Base-by-base conservation (phyloP, 163 green algal genomes). In the Chloromonas sp. region DNA sequence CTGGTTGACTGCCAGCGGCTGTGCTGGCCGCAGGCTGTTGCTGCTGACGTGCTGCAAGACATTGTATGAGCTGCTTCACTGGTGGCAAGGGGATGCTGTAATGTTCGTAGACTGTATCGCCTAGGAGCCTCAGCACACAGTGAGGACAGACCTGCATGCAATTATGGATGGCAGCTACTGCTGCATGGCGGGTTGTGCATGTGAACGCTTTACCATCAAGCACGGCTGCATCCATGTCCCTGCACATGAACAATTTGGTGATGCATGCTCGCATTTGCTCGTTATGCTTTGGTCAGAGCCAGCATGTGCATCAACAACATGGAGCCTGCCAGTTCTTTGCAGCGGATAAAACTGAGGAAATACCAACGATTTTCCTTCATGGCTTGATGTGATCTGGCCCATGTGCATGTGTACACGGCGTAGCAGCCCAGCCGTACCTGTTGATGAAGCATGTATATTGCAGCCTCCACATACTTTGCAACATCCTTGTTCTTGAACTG, bases 61-160 rank as follows among this genome's bases (percentile, higher is more conserved):
- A 79, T 1, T n/a, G 5, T 15, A 87, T 57, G 1, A 81, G 58
- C 59, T 82, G 70, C 8, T 61, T 1, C 11, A 1, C 36, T 58
- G 71, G 13, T 1, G 86, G 83, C 2, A 83, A 13, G 0, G 66
- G 58, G 13, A 84, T 62, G 14, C 58, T 71, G 58, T 88, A 90
- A 81, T 88, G 83, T 0, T 90, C 87, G n/a, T 84, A 86, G 3
- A 1, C 0, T 3, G 2, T 86, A 79, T 88, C 83, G 0, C 87
- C 79, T 0, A 84, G n/a, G 1, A 88, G 57, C 0, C 87, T 80
- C 2, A 90, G 87, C 60, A 90, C 71, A 61, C 87, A 90, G n/a
- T 85, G 81, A n/a, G 81, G 11, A 77, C 87, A 90, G 0, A 88
- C 87, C 87, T 90, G 86, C 3, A 81, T 58, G 70, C 11, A 14